Evolutionary conservation across 176 grass and related monocot genomes (phyloP).

Genomic region (Phyllostachys edulis): DNA sequence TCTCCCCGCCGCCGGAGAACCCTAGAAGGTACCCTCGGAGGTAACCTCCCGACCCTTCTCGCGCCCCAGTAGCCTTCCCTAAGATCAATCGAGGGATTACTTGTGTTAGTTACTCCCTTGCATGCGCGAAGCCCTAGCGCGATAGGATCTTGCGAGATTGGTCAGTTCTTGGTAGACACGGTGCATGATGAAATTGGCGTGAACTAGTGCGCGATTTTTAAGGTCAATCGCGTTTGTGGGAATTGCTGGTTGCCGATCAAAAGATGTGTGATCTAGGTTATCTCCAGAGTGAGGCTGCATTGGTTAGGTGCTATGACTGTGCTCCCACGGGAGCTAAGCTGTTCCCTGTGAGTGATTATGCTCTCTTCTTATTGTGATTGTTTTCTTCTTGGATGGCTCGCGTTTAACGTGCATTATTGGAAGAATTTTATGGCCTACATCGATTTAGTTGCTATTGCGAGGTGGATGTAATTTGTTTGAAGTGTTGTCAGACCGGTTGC

Average conservation of each 20-base stretch:
- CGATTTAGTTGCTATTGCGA: neutral
- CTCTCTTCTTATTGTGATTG: no score
- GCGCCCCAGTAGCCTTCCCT: no score
- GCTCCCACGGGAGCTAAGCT: neutral
- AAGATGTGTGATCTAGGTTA: neutral
- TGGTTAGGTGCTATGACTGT: neutral
- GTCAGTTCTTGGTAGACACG: neutral
- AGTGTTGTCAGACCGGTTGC: neutral
- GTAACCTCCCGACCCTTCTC: neutral
- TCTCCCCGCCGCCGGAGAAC: constrained; percentile 10
- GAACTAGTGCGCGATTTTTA: neutral
- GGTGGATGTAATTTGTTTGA: neutral
- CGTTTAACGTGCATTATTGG: no score
- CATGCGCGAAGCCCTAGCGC: neutral
- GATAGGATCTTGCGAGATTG: neutral
- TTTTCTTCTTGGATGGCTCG: no score
- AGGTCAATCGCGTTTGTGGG: neutral
- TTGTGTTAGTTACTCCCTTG: neutral
- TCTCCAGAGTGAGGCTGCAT: neutral
- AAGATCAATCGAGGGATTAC: neutral
- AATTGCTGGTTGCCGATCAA: neutral
- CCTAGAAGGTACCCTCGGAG: neutral
- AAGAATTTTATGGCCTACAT: no score
- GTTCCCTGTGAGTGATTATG: no score
- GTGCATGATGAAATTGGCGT: neutral